phyloP scores from a whole-genome alignment of 2,329 filamentous ascomycete genomes.

The Hypomyces rosellus region DNA sequence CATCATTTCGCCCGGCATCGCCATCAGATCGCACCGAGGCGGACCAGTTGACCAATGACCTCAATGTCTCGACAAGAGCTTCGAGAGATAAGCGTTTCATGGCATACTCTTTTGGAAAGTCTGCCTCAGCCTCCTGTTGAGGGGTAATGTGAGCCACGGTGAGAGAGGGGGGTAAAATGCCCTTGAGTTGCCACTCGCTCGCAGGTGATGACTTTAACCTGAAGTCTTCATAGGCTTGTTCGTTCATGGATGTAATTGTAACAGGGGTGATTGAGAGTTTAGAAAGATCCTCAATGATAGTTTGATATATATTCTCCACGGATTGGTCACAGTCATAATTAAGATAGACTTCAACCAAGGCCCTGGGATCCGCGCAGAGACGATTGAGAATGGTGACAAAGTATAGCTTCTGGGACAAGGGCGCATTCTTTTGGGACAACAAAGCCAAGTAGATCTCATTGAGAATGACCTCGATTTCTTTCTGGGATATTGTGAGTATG shows the following conservation, averaged over 20 bases:
- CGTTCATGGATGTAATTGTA: constrained; percentile 65
- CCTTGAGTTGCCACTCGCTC: constrained; percentile 78
- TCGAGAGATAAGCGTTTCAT: constrained; percentile 88
- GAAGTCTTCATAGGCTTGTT: constrained; percentile 81
- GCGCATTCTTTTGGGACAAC: constrained; percentile 79
- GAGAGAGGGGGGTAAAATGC: constrained; percentile 79
- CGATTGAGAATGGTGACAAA: constrained; percentile 82
- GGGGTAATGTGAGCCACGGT: constrained; percentile 69
- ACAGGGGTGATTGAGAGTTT: constrained; percentile 78
- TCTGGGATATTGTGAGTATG: constrained; percentile 43
- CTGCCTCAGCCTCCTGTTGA: constrained; percentile 54
- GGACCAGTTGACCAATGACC: constrained; percentile 91
- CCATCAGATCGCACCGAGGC: constrained; percentile 55
- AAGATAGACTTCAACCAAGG: constrained; percentile 88
- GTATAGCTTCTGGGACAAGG: constrained; percentile 84
- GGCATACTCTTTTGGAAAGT: constrained; percentile 81
- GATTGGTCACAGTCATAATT: constrained; percentile 98
- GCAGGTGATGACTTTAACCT: constrained; percentile 54
- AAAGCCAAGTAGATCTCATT: constrained; percentile 96
- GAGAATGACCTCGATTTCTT: constrained; percentile 95
- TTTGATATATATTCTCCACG: constrained; percentile 95
- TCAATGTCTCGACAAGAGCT: constrained; percentile 78
- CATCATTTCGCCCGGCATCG: constrained; percentile 26
- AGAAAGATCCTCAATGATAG: constrained; percentile 87
- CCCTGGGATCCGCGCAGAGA: constrained; percentile 77